A percentile compares a stretch with the other conserved stretches of the same genome.
Evolutionary conservation across 805 yeast species (phyloP).

Genomic region (Ogataea angusta): DNA sequence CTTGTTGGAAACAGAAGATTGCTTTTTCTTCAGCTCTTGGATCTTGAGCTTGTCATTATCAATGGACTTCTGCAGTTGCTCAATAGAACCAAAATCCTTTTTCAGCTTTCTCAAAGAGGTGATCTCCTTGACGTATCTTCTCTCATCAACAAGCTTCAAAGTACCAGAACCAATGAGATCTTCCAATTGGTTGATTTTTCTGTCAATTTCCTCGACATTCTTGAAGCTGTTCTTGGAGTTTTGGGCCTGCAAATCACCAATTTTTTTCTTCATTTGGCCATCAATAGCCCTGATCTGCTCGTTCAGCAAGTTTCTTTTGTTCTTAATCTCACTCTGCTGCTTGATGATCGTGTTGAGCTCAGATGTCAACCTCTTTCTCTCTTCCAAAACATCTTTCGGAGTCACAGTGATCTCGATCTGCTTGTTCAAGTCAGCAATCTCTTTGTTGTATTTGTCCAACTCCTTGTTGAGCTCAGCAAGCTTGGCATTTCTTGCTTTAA

Average conservation of each 20-base stretch:
- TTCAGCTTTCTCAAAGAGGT: conserved; percentile 74
- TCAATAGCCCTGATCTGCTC: conserved; percentile 75
- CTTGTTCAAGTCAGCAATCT: conserved; percentile 48
- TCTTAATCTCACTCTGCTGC: conserved; percentile 34
- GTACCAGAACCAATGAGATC: conserved; percentile 71
- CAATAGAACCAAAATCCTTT: conserved; percentile 72
- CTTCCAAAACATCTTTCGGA: conserved; percentile 50
- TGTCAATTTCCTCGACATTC: conserved; percentile 64
- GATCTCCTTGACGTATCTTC: conserved; percentile 80
- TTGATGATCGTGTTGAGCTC: conserved; percentile 43
- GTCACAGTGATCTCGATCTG: conserved; percentile 54
- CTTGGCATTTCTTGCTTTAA: conserved; percentile 56
- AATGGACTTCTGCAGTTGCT: conserved; percentile 71
- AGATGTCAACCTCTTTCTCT: conserved; percentile 45
- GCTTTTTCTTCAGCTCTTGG: conserved; percentile 65
- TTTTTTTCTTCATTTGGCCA: conserved; percentile 66
- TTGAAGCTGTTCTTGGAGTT: conserved; percentile 70
- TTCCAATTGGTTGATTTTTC: conserved; percentile 64
- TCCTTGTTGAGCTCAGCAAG: conserved; percentile 54
- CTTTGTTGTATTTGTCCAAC: conserved; percentile 58
- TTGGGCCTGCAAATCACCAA: conserved; percentile 67
- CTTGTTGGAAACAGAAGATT: conserved; percentile 53
- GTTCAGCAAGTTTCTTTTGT: conserved; percentile 34
- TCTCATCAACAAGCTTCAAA: conserved; percentile 87
- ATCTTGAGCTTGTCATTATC: conserved; percentile 77